Base-by-base conservation (phyloP, 352 stramenopile genomes). In the Pythium monospermum region DNA sequence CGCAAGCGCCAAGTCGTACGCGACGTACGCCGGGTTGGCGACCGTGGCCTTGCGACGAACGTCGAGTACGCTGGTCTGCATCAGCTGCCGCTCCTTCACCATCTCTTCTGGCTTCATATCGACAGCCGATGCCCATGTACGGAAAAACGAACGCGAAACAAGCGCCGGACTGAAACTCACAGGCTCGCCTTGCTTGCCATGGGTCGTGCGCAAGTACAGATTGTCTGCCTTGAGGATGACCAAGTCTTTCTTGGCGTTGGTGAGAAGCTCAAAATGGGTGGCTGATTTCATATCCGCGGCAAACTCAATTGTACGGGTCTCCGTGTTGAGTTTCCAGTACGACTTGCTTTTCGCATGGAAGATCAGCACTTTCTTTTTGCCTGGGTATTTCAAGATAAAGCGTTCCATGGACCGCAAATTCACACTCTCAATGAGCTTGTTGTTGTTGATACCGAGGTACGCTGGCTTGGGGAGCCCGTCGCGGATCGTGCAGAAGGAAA, bases 1-100 rank as follows among this genome's bases (percentile, higher is more conserved):
- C 4, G 31, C 51, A 22, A 58, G 23, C 13, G 39, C 41, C 19
- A 58, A 32, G 22, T 58, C 51, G 30, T 58, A 58, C 21, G 41
- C 45, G 12, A 42, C 27, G 18, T 25, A 58, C 35, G 40, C n/a
- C n/a, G 21, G 38, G 36, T 35, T 58, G 3, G 51, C 15, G 5
- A 13, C 22, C 25, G 22, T 19, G 30, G 47, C 32, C 18, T 45
- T 31, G 21, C 32, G 32, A 15, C 47, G 47, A 15, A 13, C 30
- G 7, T 25, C 7, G 32, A 53, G 11, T 5, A 53, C 30, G 10
- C 10, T 15, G 8, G 12, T 10, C 15, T 10, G 25, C 6, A 36
- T 19, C 26, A 12, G 16, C 6, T 31, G 32, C n/a, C 36, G 32
- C 7, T 21, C 13, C 7, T n/a, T 32, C 7, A 19, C 32, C 12